A percentile compares a stretch with the other conserved stretches of the same genome.
These are phyloP conservation scores for Closterium sp. DNA, from an alignment of 139 green algal genomes.

Conservation along the genomic window DNA sequence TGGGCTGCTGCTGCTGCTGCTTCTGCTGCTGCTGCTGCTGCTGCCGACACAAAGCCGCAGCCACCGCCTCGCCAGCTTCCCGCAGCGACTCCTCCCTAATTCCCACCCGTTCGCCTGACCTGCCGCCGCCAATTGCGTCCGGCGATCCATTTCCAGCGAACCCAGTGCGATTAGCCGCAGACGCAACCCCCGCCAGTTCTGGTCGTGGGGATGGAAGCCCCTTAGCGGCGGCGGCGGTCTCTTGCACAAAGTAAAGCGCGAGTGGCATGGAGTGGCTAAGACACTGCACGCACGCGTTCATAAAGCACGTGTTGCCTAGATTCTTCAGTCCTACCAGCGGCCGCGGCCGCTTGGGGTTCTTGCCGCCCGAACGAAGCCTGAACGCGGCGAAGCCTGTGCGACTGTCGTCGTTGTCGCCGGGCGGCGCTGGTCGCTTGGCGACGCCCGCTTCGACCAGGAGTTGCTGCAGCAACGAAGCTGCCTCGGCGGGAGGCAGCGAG, in stretches of 20 bases:
- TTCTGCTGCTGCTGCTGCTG: neutral
- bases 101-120: neutral
- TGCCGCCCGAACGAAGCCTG: neutral
- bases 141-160: neutral
- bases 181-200: neutral
- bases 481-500: neutral
- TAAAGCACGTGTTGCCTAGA: slow-evolving; percentile 84
- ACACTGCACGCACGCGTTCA: slow-evolving; percentile 90
- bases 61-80: neutral
- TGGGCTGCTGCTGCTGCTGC: neutral
- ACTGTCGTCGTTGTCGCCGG: neutral
- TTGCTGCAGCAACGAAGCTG: neutral
- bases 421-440: neutral
- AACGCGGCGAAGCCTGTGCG: neutral
- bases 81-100: neutral
- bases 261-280: slow-evolving; percentile 78
- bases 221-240: slow-evolving; percentile 5
- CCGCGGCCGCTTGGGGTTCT: neutral
- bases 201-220: neutral
- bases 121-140: neutral
- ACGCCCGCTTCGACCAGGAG: neutral
- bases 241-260: slow-evolving; percentile 71
- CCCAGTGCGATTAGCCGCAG: neutral
- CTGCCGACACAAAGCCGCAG: neutral
- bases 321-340: slow-evolving; percentile 66